Conservation (phyloP, 805 yeast species). For the Candida namnaoensis region DNA sequence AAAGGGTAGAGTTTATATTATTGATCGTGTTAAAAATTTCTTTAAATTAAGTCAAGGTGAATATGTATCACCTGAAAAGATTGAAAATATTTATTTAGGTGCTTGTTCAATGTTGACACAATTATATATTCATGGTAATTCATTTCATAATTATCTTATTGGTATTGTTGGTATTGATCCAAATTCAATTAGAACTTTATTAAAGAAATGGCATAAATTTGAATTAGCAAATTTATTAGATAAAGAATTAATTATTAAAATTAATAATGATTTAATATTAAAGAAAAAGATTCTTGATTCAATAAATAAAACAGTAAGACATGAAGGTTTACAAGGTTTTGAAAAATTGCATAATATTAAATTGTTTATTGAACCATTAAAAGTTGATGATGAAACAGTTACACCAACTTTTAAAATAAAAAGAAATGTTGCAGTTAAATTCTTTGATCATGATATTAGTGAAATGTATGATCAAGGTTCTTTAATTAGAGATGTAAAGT, state of each 20-base stretch:
- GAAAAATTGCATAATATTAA: constrained; percentile 40
- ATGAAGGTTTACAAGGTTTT: constrained; percentile 31
- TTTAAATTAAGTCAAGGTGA: constrained; percentile 47
- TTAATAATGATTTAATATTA: constrained; percentile 8
- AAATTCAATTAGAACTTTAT: constrained; percentile 10
- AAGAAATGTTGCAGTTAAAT: constrained; percentile 30
- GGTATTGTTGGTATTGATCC: constrained; percentile 49
- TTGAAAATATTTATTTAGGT: constrained; percentile 47
- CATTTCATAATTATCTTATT: constrained; percentile 39
- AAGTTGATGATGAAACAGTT: constrained; percentile 36
- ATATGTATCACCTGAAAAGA: constrained; percentile 60
- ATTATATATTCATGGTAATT: constrained; percentile 48
- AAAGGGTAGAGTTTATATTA: constrained; percentile 38
- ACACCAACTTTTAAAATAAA: constrained; percentile 48
- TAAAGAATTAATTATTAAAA: constrained; percentile 1
- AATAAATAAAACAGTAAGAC: neutral
- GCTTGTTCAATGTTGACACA: constrained; percentile 33
- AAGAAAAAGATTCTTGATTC: neutral
- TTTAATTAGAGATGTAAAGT: constrained; percentile 2
- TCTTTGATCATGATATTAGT: constrained; percentile 26
- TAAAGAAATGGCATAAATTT: constrained; percentile 10
- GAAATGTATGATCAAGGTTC: constrained; percentile 33
- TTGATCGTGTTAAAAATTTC: constrained; percentile 50
- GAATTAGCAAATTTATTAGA: constrained; percentile 4
- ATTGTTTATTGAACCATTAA: constrained; percentile 40